These are phyloP conservation scores for Eucalyptus fibrosa DNA, from an alignment of 345 rosid species.

Conservation along the genomic window DNA sequence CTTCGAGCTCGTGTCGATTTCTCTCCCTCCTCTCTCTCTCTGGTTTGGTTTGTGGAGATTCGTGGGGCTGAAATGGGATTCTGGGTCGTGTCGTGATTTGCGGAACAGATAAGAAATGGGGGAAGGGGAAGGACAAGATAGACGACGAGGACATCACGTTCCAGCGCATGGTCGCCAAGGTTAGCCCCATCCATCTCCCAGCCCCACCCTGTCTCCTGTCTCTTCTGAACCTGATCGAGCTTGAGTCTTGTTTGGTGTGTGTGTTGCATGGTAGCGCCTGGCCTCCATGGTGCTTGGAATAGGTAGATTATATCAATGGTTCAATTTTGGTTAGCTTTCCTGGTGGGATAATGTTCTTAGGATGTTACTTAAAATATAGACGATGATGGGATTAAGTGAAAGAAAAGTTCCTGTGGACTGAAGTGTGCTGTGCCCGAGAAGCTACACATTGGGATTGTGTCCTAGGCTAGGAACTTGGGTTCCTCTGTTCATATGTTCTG, in stretches of 20 bases:
- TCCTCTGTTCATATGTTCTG: neutral
- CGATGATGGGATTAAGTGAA: neutral
- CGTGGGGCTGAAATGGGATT: neutral
- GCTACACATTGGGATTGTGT: neutral
- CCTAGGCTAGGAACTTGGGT: neutral
- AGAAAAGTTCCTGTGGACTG: neutral
- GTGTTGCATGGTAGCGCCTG: neutral
- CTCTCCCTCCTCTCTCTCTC: too few relatives aligned
- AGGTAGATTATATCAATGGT: neutral
- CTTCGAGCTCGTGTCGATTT: neutral
- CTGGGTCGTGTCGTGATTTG: neutral
- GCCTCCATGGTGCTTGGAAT: neutral
- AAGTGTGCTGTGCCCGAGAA: neutral
- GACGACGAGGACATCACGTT: constrained; percentile 96
- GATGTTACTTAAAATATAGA: neutral
- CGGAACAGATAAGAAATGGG: constrained; percentile 66
- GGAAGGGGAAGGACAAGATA: constrained; percentile 76
- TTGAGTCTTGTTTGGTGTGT: neutral
- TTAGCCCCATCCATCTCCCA: constrained; percentile 69
- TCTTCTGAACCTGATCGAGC: neutral
- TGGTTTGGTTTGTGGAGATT: neutral
- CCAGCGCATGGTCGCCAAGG: constrained; percentile 99
- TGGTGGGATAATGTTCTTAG: neutral
- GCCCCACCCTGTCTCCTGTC: neutral
- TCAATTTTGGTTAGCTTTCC: neutral